Conservation (phyloP, 768 basidiomycete species). For the Tylopilus vinaceipallidus region DNA sequence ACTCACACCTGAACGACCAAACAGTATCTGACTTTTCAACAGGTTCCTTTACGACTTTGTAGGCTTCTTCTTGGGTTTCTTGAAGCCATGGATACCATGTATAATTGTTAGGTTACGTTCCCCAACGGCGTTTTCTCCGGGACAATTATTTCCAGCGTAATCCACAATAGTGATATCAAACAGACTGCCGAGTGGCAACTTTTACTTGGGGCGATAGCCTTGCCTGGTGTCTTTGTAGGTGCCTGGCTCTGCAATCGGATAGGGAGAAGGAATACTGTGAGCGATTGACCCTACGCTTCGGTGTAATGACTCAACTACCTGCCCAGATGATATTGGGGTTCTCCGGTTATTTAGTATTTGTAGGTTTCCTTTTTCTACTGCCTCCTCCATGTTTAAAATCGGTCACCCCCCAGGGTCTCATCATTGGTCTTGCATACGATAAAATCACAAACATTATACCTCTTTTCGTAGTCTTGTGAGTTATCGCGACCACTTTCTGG, state of each 20-base stretch:
- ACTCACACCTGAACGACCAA: neutral
- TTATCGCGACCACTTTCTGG: neutral
- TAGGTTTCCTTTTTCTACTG: conserved; percentile 23
- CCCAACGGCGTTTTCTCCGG: conserved; percentile 71
- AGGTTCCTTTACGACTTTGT: conserved; percentile 76
- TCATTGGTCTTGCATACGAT: conserved; percentile 59
- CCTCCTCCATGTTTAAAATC: neutral
- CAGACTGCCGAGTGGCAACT: conserved; percentile 68
- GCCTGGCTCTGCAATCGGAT: conserved; percentile 49
- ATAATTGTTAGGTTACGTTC: conserved; percentile 51
- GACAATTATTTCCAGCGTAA: conserved; percentile 65
- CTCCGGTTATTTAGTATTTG: conserved; percentile 64
- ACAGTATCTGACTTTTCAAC: conserved; percentile 3
- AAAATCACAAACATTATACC: conserved; percentile 60
- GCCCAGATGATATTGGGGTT: conserved; percentile 65
- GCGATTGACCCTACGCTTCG: conserved; percentile 13
- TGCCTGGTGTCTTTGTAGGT: conserved; percentile 60
- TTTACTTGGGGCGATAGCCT: conserved; percentile 56
- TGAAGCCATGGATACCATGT: neutral
- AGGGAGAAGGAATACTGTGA: conserved; percentile 57
- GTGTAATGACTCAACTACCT: conserved; percentile 3
- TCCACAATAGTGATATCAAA: conserved; percentile 53
- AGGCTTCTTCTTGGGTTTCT: conserved; percentile 1
- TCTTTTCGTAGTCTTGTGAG: conserved; percentile 67
- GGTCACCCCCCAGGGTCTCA: conserved; percentile 38